These are phyloP conservation scores for Neoarthrinium moseri DNA, from an alignment of 2,329 filamentous ascomycete genomes.

Conservation along the genomic window DNA sequence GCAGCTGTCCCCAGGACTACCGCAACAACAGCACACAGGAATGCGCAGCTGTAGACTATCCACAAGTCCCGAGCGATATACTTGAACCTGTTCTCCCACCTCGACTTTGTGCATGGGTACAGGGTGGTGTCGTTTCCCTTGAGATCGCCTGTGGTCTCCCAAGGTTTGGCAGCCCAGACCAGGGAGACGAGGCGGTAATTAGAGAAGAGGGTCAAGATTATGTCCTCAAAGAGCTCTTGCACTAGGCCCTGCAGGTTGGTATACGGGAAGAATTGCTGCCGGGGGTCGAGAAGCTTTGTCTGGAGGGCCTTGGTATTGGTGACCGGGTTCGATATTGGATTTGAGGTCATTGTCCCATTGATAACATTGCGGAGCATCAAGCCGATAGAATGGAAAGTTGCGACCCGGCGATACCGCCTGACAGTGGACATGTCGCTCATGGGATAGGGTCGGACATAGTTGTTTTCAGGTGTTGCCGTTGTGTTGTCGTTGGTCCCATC, in stretches of 20 bases:
- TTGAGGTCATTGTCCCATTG: slow-evolving; percentile 29
- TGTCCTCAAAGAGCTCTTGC: slow-evolving; percentile 34
- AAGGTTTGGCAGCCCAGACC: slow-evolving; percentile 31
- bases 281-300: slow-evolving; percentile 39
- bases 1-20: slow-evolving; percentile 33
- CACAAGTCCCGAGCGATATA: slow-evolving; percentile 34
- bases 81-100: slow-evolving; percentile 30
- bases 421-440: slow-evolving; percentile 14
- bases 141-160: slow-evolving; percentile 21
- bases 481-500: slow-evolving; percentile 37
- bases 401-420: slow-evolving; percentile 28
- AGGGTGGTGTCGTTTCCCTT: slow-evolving; percentile 15
- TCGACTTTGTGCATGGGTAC: slow-evolving; percentile 31
- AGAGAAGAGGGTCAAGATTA: slow-evolving; percentile 34
- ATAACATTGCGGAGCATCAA: slow-evolving; percentile 29
- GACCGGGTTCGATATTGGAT: slow-evolving; percentile 20
- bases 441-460: slow-evolving; percentile 30
- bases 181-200: slow-evolving; percentile 33
- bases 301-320: slow-evolving; percentile 34
- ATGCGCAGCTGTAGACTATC: slow-evolving; percentile 32
- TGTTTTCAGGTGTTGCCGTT: slow-evolving; percentile 27
- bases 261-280: slow-evolving; percentile 29
- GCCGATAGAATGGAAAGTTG: slow-evolving; percentile 35
- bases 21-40: slow-evolving; percentile 25
- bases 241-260: slow-evolving; percentile 25